Evolutionary conservation across 1,284 basidiomycete species (phyloP), one percentile per base, ranked within the genome.

Genomic region (Cryptococcus neoformans): DNA sequence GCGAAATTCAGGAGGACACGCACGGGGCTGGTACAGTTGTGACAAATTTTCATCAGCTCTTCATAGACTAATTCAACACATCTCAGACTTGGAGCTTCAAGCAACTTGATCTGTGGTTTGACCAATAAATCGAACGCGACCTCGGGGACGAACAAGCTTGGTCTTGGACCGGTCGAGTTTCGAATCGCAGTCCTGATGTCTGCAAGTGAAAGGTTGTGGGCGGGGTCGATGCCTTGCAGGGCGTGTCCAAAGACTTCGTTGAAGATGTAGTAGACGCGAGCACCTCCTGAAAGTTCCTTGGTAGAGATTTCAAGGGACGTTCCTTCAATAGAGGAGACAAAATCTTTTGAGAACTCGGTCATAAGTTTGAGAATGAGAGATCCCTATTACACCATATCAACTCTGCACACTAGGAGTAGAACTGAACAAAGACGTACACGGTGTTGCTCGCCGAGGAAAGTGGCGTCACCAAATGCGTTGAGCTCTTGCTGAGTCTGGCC

Each of bases 11-110:
- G 35, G 34, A 28, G 7, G 28, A 7, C 39, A 79, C 84, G 71
- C 69, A 94, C 92, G 53, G 84, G 77, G 71, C 87, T 90, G 7
- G 94, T 96, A 79, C 94, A 97, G 74, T 95, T 98, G 78, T 99
- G 96, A 78, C 96, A 99, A 60, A 99, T 96, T 83, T 98, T 98
- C 72, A 99, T 97, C 54, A 99, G 81, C 78, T 99, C 96, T 77
- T 99, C 96, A 75, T 99, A 99, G 10, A 99, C 96, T 62, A 99
- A 80, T 78, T 99, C 96, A 36, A 99, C 96, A 69, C 96, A 99
- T 44, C 95, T 84, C 78, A 97, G 78, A 78, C 90, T 90, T 6
- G 96, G 95, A 5, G 91, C 84, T 77, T 98, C 94, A 58, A 99
- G 81, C 37, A 99, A 82, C 80, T 96, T 96, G 79, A 99, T 98